A percentile compares a stretch with the other conserved stretches of the same genome.
These are phyloP conservation scores for Fimicolochytrium jonesii DNA, from an alignment of 192 early-diverging fungal genomes.

Conservation along the genomic window DNA sequence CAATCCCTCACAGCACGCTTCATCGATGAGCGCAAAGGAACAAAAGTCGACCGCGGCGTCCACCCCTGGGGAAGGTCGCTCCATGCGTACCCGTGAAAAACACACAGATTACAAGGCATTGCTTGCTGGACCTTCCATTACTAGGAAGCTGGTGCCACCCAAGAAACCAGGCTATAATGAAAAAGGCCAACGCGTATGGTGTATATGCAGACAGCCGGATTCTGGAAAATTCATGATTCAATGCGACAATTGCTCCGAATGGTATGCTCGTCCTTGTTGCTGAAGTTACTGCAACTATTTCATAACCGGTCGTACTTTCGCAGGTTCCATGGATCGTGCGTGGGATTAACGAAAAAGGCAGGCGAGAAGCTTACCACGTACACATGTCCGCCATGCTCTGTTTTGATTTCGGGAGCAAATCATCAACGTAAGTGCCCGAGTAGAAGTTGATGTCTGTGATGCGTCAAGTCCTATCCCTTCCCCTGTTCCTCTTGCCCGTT, in stretches of 20 bases:
- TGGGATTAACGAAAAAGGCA: slow-evolving; percentile 53
- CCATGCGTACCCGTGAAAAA: no score
- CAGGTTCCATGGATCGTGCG: slow-evolving; percentile 63
- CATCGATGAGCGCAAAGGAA: no score
- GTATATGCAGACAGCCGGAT: slow-evolving; percentile 64
- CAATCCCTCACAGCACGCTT: no score
- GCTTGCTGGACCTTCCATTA: slow-evolving; percentile 25
- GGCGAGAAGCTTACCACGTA: slow-evolving; percentile 43
- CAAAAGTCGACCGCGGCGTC: no score
- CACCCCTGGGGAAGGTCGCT: no score
- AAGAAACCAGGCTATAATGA: slow-evolving; percentile 37
- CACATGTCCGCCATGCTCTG: slow-evolving; percentile 33
- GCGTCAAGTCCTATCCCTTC: no score
- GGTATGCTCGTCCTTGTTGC: slow-evolving; percentile 62
- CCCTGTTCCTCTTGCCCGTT: no score
- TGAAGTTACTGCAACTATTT: no score
- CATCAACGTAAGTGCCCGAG: slow-evolving; percentile 16
- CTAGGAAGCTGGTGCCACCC: slow-evolving; percentile 24
- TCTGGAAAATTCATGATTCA: slow-evolving; percentile 72
- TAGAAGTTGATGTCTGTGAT: no score
- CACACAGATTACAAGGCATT: slow-evolving; percentile 29
- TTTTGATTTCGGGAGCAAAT: background rate
- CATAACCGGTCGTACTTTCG: no score
- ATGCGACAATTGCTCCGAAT: slow-evolving; percentile 70
- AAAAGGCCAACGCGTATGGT: slow-evolving; percentile 60